These are phyloP conservation scores for Naganishia cerealis DNA, from an alignment of 1,284 basidiomycete genomes.

Conservation along the genomic window DNA sequence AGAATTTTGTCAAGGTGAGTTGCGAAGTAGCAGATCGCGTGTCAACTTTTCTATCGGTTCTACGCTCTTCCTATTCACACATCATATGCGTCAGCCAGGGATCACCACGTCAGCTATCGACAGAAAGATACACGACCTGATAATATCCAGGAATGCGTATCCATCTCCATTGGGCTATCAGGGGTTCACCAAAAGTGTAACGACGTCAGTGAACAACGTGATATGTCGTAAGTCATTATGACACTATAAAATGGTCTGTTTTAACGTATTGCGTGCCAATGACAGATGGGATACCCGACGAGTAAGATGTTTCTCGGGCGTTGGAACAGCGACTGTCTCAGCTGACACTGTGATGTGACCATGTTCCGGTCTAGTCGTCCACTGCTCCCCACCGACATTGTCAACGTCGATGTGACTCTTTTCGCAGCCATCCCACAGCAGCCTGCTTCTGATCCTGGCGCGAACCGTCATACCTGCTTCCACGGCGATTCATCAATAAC, in stretches of 20 bases:
- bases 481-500: conserved; percentile 84
- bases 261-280: background rate
- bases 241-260: too few relatives aligned
- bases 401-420: conserved; percentile 81
- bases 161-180: conserved; percentile 81
- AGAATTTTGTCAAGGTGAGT: conserved; percentile 62
- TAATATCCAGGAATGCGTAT: conserved; percentile 70
- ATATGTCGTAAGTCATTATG: conserved; percentile 49
- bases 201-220: conserved; percentile 75
- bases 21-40: background rate
- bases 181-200: conserved; percentile 80
- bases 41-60: background rate
- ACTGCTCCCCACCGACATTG: conserved; percentile 73
- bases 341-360: background rate
- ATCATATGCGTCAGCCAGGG: conserved; percentile 60
- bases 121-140: conserved; percentile 66
- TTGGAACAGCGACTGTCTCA: background rate
- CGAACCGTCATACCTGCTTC: conserved; percentile 61
- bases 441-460: background rate
- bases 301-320: conserved; percentile 57
- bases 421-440: conserved; percentile 50
- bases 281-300: conserved; percentile 62
- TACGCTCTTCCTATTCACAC: conserved; percentile 9
- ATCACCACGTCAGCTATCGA: conserved; percentile 75
- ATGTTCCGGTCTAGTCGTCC: conserved; percentile 61